Evolutionary conservation across 1,284 basidiomycete species (phyloP), one percentile per base, ranked within the genome.

Genomic region (Clitocybe nebularis): DNA sequence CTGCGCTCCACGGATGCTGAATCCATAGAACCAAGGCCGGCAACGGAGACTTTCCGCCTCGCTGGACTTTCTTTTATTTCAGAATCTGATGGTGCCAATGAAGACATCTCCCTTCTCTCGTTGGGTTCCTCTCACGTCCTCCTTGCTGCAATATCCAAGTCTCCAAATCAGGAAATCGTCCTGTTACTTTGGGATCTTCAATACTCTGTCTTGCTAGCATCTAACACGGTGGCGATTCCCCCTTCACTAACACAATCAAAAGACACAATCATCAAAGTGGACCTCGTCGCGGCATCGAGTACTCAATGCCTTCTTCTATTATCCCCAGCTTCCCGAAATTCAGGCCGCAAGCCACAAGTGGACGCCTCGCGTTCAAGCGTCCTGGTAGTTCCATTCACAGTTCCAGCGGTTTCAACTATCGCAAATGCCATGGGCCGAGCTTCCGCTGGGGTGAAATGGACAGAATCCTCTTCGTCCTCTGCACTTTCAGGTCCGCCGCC

Each of bases 131-230:
- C 81, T 0, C 73, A 81, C 41, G 78, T 81, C 38, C 69, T 88
- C 28, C 69, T 88, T 6, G 74, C 75, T 21, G 69, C 69, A 19
- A 51, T 73, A 29, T 62, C 72, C 8, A 54, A 64, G 5, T 56
- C 66, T 5, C 53, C 64, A 0, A 43, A 62, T 0, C 60, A 68
- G 26, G 77, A 81, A 44, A 66, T 89, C 39, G 69, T 75, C 11
- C 57, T 87, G 20, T 73, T 84, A 11, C 55, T 88, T 28, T 88
- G 85, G 84, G 85, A 89, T 52, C 62, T 87, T 13, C 79, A 79
- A 49, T 88, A 82, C 51, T 76, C 76, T 11, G 76, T 87, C 23
- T 61, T 87, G 13, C 68, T 88, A 16, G 66, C 79, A 0, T 71
- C 74, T 5, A 73, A 81, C 23, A 58, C 63, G 1, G 61, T 83